Evolutionary conservation across 768 basidiomycete genomes (phyloP).

Genomic region (Trametes villosa): DNA sequence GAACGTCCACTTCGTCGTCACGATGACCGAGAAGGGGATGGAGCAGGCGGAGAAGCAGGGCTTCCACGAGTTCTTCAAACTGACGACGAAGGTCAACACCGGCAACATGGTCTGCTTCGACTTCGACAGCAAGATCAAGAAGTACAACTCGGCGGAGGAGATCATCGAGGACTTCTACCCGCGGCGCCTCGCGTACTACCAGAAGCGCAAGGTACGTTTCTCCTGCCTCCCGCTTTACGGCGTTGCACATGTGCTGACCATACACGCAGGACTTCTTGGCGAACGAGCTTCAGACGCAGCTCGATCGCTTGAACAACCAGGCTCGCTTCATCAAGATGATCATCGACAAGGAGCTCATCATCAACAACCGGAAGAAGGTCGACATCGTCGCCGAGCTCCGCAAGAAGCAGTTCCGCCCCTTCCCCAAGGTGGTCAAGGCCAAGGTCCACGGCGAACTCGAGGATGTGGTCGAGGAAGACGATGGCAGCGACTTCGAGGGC

Average conservation of each 20-base stretch:
- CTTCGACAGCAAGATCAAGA: constrained; percentile 93
- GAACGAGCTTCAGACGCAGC: constrained; percentile 75
- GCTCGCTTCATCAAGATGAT: constrained; percentile 98
- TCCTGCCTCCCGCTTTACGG: neutral
- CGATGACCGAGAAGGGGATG: constrained; percentile 78
- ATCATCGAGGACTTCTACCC: constrained; percentile 95
- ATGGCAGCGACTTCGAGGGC: constrained; percentile 38
- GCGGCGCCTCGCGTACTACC: constrained; percentile 85
- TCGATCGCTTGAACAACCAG: constrained; percentile 91
- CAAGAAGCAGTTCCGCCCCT: constrained; percentile 83
- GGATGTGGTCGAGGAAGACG: constrained; percentile 58
- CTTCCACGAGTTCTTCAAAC: constrained; percentile 88
- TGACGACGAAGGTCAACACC: constrained; percentile 82
- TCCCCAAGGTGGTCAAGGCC: constrained; percentile 78
- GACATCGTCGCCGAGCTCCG: constrained; percentile 87
- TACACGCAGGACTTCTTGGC: constrained; percentile 77
- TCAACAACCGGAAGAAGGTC: constrained; percentile 87
- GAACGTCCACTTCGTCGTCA: constrained; percentile 87
- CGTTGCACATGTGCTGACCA: neutral
- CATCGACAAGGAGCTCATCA: constrained; percentile 76
- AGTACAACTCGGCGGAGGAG: constrained; percentile 87
- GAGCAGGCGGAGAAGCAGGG: constrained; percentile 91
- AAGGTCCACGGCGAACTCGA: constrained; percentile 70
- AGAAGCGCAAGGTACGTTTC: constrained; percentile 84
- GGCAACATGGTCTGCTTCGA: constrained; percentile 99